Conservation (phyloP, 768 basidiomycete species). For the Leccinum arenicola region DNA sequence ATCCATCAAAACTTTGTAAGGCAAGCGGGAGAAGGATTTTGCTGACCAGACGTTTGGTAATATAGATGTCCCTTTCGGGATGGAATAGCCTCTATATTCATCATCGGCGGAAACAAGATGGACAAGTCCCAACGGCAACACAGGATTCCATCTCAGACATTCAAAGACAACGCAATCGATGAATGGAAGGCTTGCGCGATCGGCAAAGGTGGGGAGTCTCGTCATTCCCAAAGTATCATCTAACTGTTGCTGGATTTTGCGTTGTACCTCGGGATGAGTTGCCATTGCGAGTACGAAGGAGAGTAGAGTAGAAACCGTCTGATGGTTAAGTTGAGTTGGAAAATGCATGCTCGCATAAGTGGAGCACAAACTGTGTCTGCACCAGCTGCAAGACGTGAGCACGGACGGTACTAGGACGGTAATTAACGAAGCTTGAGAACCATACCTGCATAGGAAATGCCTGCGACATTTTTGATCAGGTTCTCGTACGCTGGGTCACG, state of each 20-base stretch:
- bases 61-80: slow-evolving; percentile 45
- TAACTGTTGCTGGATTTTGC: slow-evolving; percentile 49
- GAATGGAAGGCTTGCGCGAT: slow-evolving; percentile 41
- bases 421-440: background rate
- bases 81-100: slow-evolving; percentile 41
- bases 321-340: slow-evolving; percentile 3
- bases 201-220: slow-evolving; percentile 45
- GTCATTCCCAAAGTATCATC: slow-evolving; percentile 43
- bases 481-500: slow-evolving; percentile 38
- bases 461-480: slow-evolving; percentile 49
- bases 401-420: background rate
- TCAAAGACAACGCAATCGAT: slow-evolving; percentile 35
- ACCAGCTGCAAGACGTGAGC: slow-evolving; percentile 18
- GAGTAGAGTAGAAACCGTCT: slow-evolving; percentile 51
- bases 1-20: slow-evolving; percentile 10
- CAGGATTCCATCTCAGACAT: slow-evolving; percentile 45
- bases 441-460: slow-evolving; percentile 46
- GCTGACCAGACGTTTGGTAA: slow-evolving; percentile 47
- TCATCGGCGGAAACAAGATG: slow-evolving; percentile 38
- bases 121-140: slow-evolving; percentile 23
- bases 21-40: slow-evolving; percentile 9
- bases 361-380: slow-evolving; percentile 24
- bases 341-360: slow-evolving; percentile 25
- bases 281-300: slow-evolving; percentile 55
- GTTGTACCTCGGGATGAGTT: slow-evolving; percentile 47